A percentile compares a stretch with the other conserved stretches of the same genome.
Evolutionary conservation across 352 stramenopile species (phyloP).

Genomic region (Globisporangium iwayamae): DNA sequence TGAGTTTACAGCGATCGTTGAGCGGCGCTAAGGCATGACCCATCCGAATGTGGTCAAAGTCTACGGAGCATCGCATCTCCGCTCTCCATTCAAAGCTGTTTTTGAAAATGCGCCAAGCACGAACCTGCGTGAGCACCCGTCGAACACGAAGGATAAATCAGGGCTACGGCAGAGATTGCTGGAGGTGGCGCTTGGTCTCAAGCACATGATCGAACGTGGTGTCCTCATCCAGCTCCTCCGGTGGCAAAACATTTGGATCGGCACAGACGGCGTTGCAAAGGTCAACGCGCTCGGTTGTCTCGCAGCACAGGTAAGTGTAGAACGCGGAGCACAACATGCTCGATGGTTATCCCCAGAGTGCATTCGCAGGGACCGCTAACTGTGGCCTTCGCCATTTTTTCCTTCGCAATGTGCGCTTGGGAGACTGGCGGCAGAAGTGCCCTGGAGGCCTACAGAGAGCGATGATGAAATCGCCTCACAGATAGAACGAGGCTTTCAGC

Average conservation of each 20-base stretch:
- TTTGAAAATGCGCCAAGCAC: not conserved
- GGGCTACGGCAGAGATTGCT: slow-evolving; percentile 7
- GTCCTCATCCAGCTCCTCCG: not conserved
- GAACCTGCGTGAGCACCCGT: slow-evolving; percentile 3
- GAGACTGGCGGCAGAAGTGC: slow-evolving; percentile 3
- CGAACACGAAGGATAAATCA: not conserved
- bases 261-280: slow-evolving; percentile 5
- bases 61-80: slow-evolving; percentile 18
- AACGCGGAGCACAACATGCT: not conserved
- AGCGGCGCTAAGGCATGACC: too few relatives aligned
- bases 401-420: slow-evolving; percentile 5
- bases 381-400: slow-evolving; percentile 4
- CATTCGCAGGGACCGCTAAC: not conserved
- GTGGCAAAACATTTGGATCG: slow-evolving; percentile 5
- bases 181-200: slow-evolving; percentile 25
- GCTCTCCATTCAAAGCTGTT: not conserved
- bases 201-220: slow-evolving; percentile 19
- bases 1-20: too few relatives aligned
- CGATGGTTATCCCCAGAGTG: slow-evolving; percentile 6
- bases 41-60: too few relatives aligned
- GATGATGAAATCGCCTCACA: too few relatives aligned
- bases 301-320: not conserved
- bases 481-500: not conserved
- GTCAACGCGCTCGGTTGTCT: slow-evolving; percentile 1
- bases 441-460: not conserved